Conservation (phyloP, 208 protist genomes). For the Eutreptiella sp. region DNA sequence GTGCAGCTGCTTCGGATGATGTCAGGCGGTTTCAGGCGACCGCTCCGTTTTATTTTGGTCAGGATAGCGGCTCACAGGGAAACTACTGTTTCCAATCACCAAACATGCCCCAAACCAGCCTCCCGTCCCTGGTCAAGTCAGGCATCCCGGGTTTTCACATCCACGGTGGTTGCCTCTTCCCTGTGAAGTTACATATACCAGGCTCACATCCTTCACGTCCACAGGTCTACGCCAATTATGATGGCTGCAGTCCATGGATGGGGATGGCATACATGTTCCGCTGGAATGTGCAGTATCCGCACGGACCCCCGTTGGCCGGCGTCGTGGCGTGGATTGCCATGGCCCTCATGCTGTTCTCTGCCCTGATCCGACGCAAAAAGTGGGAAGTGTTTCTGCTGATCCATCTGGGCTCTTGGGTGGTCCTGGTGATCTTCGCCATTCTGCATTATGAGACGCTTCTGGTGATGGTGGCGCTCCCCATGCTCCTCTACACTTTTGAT, state of each 20-base stretch:
- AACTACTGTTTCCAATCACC: too few relatives aligned
- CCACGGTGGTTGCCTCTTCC: too few relatives aligned
- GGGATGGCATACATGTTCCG: neutral
- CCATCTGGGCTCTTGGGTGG: too few relatives aligned
- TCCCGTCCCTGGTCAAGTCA: too few relatives aligned
- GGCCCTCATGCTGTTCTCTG: neutral
- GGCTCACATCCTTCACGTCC: neutral
- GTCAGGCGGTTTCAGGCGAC: too few relatives aligned
- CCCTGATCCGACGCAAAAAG: conserved; percentile 1
- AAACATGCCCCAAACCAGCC: too few relatives aligned
- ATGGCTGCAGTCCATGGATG: neutral
- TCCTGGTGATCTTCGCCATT: too few relatives aligned
- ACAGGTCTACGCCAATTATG: neutral
- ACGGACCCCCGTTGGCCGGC: conserved; percentile 18
- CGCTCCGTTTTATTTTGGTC: too few relatives aligned
- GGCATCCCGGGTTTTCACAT: too few relatives aligned
- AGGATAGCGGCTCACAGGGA: too few relatives aligned
- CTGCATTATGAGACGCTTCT: conserved; percentile 15
- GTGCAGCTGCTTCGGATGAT: too few relatives aligned
- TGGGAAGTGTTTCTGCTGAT: conserved; percentile 9
- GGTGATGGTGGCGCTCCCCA: conserved; percentile 6
- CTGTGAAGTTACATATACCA: conserved; percentile 8
- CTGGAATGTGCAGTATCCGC: conserved; percentile 10
- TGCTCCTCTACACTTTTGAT: conserved; percentile 17
- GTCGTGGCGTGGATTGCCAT: conserved; percentile 9